phyloP scores from a whole-genome alignment of 305 asterid genomes.

The Solanum aculeatissimum region DNA sequence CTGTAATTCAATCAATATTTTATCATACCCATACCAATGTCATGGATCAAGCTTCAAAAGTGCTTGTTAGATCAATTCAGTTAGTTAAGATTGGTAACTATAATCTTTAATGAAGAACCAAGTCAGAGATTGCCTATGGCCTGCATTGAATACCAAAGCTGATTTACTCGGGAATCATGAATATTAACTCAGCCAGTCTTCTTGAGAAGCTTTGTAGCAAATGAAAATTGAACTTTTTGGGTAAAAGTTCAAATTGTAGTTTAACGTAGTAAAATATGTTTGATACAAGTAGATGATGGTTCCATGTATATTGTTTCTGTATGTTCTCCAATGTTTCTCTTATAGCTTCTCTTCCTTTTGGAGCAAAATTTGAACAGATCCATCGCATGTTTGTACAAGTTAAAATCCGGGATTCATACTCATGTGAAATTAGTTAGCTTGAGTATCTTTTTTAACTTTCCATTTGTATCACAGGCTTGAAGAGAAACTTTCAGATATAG shows the following conservation, averaged over 20 bases:
- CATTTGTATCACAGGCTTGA: conserved; percentile 41
- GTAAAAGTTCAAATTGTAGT: not conserved
- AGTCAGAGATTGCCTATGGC: not conserved
- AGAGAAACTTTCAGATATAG: conserved; percentile 67
- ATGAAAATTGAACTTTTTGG: not conserved
- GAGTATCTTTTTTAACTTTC: conserved; percentile 4
- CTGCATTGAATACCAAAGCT: not conserved
- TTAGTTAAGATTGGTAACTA: not conserved
- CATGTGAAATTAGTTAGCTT: not conserved
- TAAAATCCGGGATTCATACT: not conserved
- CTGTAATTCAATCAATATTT: not conserved
- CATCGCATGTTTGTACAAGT: not conserved
- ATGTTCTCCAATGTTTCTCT: not conserved
- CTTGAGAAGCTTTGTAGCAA: not conserved
- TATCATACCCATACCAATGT: not conserved
- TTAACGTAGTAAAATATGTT: not conserved
- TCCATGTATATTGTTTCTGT: not conserved
- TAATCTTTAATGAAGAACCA: not conserved
- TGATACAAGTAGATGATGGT: not conserved
- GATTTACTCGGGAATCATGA: not conserved
- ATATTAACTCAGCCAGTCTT: not conserved
- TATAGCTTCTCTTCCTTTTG: not conserved
- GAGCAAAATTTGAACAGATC: not conserved
- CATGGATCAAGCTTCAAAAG: not conserved
- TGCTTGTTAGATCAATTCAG: not conserved